Evolutionary conservation across 305 asterid species (phyloP).

Genomic region (Fraxinus baroniana): DNA sequence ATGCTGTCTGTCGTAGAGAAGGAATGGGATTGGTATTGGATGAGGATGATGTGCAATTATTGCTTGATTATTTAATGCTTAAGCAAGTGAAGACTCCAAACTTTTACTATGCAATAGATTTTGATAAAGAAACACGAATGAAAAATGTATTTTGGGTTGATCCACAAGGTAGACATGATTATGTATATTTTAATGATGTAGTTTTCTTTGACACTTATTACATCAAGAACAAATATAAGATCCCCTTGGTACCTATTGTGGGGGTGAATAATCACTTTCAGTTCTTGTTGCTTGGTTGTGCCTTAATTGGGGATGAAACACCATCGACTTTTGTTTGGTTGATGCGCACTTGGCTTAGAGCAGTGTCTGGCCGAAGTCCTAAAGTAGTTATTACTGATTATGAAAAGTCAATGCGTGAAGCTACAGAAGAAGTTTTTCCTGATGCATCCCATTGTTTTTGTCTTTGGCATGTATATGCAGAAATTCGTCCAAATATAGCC

Average conservation of each 20-base stretch:
- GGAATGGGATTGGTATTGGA: conserved; percentile 41
- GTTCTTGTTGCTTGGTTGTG: conserved; percentile 49
- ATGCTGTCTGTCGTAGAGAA: conserved; percentile 25
- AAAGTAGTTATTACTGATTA: conserved; percentile 40
- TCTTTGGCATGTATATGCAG: conserved; percentile 39
- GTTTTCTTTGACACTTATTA: conserved; percentile 45
- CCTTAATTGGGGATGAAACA: conserved; percentile 41
- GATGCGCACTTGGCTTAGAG: conserved; percentile 54
- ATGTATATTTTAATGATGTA: conserved; percentile 43
- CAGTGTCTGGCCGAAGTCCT: conserved; percentile 36
- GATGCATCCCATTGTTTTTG: conserved; percentile 41
- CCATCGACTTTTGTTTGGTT: conserved; percentile 39
- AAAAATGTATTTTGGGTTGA: conserved; percentile 47
- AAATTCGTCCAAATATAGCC: conserved; percentile 28
- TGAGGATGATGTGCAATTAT: conserved; percentile 32
- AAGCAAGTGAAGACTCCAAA: conserved; percentile 46
- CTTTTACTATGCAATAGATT: conserved; percentile 39
- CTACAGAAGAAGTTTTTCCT: conserved; percentile 42
- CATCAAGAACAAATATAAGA: conserved; percentile 34
- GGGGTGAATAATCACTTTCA: conserved; percentile 53
- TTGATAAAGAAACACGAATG: conserved; percentile 34
- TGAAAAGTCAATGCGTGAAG: conserved; percentile 28
- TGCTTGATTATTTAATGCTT: conserved; percentile 43
- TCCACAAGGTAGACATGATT: conserved; percentile 43
- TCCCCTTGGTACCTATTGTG: conserved; percentile 44